These are phyloP conservation scores for Phalaenopsis hybrid DNA, from an alignment of 116 monocot species.

Conservation along the genomic window DNA sequence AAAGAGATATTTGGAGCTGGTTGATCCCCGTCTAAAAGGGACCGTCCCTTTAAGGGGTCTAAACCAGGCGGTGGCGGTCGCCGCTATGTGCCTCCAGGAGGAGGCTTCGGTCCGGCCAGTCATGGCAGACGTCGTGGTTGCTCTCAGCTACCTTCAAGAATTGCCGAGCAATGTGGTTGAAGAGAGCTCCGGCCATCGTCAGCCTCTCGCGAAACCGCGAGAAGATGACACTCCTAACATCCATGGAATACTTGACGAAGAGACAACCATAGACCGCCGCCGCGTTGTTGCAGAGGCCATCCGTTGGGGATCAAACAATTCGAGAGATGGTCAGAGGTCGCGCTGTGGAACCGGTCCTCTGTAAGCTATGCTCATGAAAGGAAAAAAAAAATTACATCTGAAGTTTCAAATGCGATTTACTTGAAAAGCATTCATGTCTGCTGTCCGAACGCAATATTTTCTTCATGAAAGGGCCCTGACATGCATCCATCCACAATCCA, in stretches of 20 bases:
- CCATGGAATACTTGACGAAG: background rate
- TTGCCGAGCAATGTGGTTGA: background rate
- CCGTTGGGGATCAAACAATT: constrained; percentile 31
- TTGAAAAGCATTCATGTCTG: no score
- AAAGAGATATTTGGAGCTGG: constrained; percentile 29
- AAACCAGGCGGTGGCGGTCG: constrained; percentile 45
- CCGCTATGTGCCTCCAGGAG: constrained; percentile 55
- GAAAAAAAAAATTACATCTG: background rate
- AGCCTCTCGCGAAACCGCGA: background rate
- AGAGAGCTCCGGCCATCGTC: background rate
- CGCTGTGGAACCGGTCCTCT: constrained; percentile 1
- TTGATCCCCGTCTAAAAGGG: constrained; percentile 33
- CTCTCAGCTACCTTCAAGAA: constrained; percentile 27
- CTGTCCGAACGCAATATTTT: no score
- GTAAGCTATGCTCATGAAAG: background rate
- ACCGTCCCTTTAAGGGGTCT: constrained; percentile 33
- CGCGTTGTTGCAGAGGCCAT: constrained; percentile 45
- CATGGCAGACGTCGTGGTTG: constrained; percentile 40
- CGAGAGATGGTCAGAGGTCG: constrained; percentile 17
- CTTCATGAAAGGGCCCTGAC: no score
- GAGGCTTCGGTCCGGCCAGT: constrained; percentile 34
- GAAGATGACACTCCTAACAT: background rate
- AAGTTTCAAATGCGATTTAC: no score
- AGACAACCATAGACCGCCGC: constrained; percentile 18
- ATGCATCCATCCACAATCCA: no score